Evolutionary conservation across 2,329 filamentous ascomycete genomes (phyloP).

Genomic region (Hirsutella minnesotensis): DNA sequence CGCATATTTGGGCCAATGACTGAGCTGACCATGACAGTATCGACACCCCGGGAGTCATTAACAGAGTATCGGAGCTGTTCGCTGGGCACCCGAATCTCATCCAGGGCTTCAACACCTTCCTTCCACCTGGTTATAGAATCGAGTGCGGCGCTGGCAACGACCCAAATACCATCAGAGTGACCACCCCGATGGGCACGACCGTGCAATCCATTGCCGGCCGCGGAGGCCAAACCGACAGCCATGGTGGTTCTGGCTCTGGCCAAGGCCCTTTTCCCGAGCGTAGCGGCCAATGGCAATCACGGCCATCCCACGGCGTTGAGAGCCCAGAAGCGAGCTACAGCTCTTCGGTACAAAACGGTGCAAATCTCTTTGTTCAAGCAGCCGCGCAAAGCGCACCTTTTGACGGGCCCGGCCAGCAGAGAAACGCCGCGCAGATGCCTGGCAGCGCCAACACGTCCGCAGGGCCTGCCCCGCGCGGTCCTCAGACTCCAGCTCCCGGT

Average conservation of each 20-base stretch:
- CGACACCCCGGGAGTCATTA: slow-evolving; percentile 94
- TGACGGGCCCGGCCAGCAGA: slow-evolving; percentile 18
- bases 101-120: slow-evolving; percentile 95
- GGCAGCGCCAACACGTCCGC: slow-evolving; percentile 23
- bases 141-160: slow-evolving; percentile 91
- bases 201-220: slow-evolving; percentile 69
- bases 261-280: slow-evolving; percentile 36
- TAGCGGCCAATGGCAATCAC: slow-evolving; percentile 44
- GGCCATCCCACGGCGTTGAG: slow-evolving; percentile 44
- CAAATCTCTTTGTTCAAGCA: slow-evolving; percentile 33
- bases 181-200: slow-evolving; percentile 94
- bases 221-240: slow-evolving; percentile 32
- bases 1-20: background rate
- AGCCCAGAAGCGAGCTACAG: slow-evolving; percentile 53
- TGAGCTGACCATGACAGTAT: slow-evolving; percentile 41
- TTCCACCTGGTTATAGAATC: slow-evolving; percentile 90
- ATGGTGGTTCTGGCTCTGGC: slow-evolving; percentile 22
- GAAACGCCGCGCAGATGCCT: slow-evolving; percentile 17
- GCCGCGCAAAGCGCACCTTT: slow-evolving; percentile 24
- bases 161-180: slow-evolving; percentile 91
- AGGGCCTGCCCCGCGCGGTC: slow-evolving; percentile 36
- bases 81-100: slow-evolving; percentile 91
- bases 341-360: slow-evolving; percentile 39
- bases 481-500: slow-evolving; percentile 48
- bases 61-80: slow-evolving; percentile 89